Conservation (phyloP, 768 basidiomycete species). For the Panellus pusillus region DNA sequence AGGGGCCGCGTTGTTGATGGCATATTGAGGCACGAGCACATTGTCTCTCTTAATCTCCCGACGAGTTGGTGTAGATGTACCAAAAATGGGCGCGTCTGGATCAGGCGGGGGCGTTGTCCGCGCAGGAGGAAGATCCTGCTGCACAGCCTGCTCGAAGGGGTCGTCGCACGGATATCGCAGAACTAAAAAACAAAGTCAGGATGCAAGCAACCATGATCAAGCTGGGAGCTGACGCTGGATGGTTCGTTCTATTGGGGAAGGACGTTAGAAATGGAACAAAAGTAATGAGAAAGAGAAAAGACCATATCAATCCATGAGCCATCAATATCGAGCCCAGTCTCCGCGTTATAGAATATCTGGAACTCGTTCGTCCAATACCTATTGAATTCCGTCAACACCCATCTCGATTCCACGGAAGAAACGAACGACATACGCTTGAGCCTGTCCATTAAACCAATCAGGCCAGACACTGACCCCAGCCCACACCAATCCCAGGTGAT, state of each 20-base stretch:
- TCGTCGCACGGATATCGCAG: constrained; percentile 59
- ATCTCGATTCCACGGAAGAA: too few relatives aligned
- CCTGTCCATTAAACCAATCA: constrained; percentile 65
- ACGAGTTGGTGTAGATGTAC: constrained; percentile 20
- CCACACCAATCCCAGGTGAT: constrained; percentile 62
- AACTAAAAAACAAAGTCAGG: constrained; percentile 41
- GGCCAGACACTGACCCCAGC: constrained; percentile 54
- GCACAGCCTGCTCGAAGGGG: constrained; percentile 55
- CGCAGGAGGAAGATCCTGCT: constrained; percentile 54
- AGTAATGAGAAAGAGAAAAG: too few relatives aligned
- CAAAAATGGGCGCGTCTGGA: constrained; percentile 54
- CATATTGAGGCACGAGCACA: constrained; percentile 54
- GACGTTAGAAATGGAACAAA: too few relatives aligned
- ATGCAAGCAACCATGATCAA: neutral
- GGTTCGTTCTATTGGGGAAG: constrained; percentile 54
- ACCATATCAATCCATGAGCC: constrained; percentile 61
- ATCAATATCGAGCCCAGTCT: constrained; percentile 61
- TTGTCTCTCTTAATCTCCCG: constrained; percentile 30
- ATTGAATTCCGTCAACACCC: neutral
- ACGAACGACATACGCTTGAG: constrained; percentile 41
- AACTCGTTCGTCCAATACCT: constrained; percentile 70
- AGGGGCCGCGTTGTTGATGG: constrained; percentile 55
- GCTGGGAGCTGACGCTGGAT: constrained; percentile 45
- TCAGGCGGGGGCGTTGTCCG: constrained; percentile 50
- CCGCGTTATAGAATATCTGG: constrained; percentile 50